Conservation (phyloP, 768 basidiomycete genomes). For the Podaxis carcinomalis region DNA sequence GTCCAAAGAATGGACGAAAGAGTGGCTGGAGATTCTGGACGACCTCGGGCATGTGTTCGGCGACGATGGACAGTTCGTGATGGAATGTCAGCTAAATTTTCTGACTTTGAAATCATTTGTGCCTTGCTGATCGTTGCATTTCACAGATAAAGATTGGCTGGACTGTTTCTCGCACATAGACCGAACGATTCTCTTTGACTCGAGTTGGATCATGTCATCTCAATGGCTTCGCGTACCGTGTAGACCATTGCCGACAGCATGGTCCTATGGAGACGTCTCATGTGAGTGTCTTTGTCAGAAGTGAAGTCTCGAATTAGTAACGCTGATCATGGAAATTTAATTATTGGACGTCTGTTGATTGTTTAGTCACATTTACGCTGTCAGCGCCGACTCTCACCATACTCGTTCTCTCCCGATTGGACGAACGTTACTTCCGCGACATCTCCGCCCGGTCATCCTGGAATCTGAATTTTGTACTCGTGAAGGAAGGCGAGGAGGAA, state of each 20-base stretch:
- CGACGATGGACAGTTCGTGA: conserved; percentile 46
- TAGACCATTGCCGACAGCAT: conserved; percentile 41
- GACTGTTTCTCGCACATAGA: conserved; percentile 41
- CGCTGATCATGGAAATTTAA: neutral
- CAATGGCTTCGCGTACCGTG: conserved; percentile 45
- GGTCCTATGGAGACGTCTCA: conserved; percentile 51
- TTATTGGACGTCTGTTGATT: no score
- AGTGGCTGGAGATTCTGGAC: conserved; percentile 39
- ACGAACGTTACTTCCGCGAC: conserved; percentile 45
- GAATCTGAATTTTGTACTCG: conserved; percentile 48
- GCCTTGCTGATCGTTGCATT: neutral
- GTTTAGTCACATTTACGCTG: conserved; percentile 41
- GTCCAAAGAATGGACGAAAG: conserved; percentile 43
- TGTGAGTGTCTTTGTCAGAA: conserved; percentile 32
- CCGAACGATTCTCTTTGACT: conserved; percentile 42
- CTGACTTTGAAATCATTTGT: neutral
- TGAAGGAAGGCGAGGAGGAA: conserved; percentile 40
- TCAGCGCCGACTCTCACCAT: conserved; percentile 35
- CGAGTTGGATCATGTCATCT: conserved; percentile 42
- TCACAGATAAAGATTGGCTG: conserved; percentile 37
- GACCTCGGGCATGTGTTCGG: conserved; percentile 40
- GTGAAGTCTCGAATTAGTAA: neutral
- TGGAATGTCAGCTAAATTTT: conserved; percentile 34
- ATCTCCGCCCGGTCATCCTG: conserved; percentile 39
- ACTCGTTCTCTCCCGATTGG: conserved; percentile 51